phyloP scores from a whole-genome alignment of 1,284 basidiomycete genomes.

The Microbotryum intermedium region DNA sequence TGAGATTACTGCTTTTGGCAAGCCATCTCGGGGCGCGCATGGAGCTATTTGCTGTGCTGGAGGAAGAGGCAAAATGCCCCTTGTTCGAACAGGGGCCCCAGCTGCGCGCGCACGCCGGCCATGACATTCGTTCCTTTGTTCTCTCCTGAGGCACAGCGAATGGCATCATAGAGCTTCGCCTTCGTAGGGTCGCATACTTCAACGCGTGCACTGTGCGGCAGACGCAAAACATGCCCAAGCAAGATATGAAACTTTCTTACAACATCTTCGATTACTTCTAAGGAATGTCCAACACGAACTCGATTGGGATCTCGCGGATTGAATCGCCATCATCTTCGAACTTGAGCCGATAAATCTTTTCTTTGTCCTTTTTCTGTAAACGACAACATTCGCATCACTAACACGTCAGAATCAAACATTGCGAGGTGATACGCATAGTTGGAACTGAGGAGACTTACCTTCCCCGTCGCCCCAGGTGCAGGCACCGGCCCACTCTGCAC shows the following conservation, averaged over 20 bases:
- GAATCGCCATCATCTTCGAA: constrained; percentile 35
- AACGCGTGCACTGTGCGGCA: no score
- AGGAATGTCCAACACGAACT: constrained; percentile 26
- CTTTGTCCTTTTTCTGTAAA: constrained; percentile 13
- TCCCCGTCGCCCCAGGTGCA: constrained; percentile 11
- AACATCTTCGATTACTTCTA: not conserved
- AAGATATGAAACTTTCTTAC: not conserved
- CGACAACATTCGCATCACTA: not conserved
- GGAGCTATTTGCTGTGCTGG: no score
- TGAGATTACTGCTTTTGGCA: no score
- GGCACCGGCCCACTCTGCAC: constrained; percentile 34
- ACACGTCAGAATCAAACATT: not conserved
- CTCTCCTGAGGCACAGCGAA: no score
- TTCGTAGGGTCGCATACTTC: no score
- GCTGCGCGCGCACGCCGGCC: no score
- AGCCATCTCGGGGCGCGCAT: no score
- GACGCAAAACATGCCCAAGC: not conserved
- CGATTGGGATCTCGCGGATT: constrained; percentile 19
- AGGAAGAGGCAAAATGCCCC: no score
- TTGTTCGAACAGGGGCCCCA: no score
- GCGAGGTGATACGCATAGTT: not conserved
- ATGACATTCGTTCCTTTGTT: no score
- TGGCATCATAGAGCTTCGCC: no score
- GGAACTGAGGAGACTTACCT: constrained; percentile 15
- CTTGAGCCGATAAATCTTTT: constrained; percentile 30